Conservation (phyloP, 805 yeast species). For the Metschnikowia cerradonensis region DNA sequence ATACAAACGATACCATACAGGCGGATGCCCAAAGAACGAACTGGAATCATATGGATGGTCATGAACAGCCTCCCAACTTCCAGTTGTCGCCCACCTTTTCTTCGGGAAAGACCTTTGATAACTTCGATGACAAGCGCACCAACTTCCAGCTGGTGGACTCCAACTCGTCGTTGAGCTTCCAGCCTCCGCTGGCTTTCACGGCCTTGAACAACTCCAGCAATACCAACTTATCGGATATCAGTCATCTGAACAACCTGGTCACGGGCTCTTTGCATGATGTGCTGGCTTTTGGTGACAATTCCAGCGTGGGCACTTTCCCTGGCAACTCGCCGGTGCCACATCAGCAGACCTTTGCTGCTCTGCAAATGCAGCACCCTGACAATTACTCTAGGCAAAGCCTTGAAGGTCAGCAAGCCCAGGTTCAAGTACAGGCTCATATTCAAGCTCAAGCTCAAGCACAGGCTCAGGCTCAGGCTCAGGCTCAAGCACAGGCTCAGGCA, state of each 20-base stretch:
- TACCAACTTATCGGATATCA: slow-evolving; percentile 37
- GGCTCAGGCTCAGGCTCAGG: background rate
- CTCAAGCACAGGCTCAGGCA: slow-evolving; percentile 8
- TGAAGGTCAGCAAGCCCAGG: background rate
- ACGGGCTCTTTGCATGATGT: slow-evolving; percentile 9
- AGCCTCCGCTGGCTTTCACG: slow-evolving; percentile 41
- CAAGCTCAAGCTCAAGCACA: background rate
- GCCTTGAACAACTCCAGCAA: slow-evolving; percentile 37
- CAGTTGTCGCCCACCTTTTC: slow-evolving; percentile 24
- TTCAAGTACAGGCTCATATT: background rate
- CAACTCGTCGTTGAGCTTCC: slow-evolving; percentile 26
- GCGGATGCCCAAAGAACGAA: slow-evolving; percentile 7
- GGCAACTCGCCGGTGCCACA: slow-evolving; percentile 2
- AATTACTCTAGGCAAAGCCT: background rate
- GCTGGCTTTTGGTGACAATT: slow-evolving; percentile 6
- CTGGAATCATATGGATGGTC: slow-evolving; percentile 9
- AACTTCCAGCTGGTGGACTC: slow-evolving; percentile 39
- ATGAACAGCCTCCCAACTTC: slow-evolving; percentile 14
- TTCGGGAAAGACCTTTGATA: slow-evolving; percentile 16
- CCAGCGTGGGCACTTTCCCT: slow-evolving; percentile 7
- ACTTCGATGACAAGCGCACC: slow-evolving; percentile 16
- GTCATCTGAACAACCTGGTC: slow-evolving; percentile 20
- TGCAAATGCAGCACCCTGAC: background rate
- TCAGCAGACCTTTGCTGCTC: background rate
- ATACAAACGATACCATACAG: slow-evolving; percentile 21